Evolutionary conservation across 164 flowering plant species (phyloP), one percentile per base, ranked within the genome.

Genomic region (Magnolia sinica): DNA sequence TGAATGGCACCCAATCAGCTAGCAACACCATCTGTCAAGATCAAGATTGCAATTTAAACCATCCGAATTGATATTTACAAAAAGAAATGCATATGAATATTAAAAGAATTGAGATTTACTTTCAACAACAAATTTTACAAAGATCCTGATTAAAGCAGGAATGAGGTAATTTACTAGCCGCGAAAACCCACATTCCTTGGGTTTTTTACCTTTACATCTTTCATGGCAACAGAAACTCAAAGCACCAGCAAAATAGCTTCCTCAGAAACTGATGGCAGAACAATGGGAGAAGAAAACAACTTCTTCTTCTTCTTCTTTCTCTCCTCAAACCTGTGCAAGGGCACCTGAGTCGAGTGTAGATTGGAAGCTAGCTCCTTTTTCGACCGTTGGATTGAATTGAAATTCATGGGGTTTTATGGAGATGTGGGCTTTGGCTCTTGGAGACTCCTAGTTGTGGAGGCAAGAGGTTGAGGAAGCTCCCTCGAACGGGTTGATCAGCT

Each of bases 401-500:
- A 14, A 27, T 31, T 16, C 8, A 68, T 14, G 50, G 69, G 55
- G 6, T 8, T 31, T 76, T 66, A 83, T 37, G 82, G 76, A 58
- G 50, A 7, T 1, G 73, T 23, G 79, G 67, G 20, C 59, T 73
- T 49, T 72, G 79, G 77, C 64, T 69, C 64, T 76, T 68, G 22
- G 93, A 76, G 64, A 80, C 87, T 84, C 90, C 97, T 29, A 68
- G 50, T 61, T 83, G 84, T 11, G 91, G 84, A 74, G 97, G 98
- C 81, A 92, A 82, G 61, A 89, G 89, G 76, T 85, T 91, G 51
- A 92, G 82, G 79, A 92, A 94, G 82, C 97, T 94, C 73, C 98
- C 98, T 52, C 83, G 88, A 61, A 78, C 84, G 71, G 87, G 85
- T 76, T 86, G 87, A 68, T 79, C 79, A 31, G 83, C 74, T 66